Evolutionary conservation across 2,329 filamentous ascomycete genomes (phyloP).

Genomic region (Sarocladium strictum): DNA sequence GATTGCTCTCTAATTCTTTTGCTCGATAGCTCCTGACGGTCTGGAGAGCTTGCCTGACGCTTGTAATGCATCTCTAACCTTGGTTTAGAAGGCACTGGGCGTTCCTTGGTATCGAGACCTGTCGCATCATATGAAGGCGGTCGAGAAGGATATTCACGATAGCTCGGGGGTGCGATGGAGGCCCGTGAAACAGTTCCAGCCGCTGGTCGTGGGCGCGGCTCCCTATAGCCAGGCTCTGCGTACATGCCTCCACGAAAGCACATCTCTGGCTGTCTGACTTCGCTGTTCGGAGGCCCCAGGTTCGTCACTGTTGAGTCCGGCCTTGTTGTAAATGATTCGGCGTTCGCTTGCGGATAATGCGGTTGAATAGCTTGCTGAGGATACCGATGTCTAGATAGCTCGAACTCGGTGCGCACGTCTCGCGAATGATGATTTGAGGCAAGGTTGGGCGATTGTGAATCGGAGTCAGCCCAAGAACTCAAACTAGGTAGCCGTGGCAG

Average conservation of each 20-base stretch:
- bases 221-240: neutral
- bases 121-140: neutral
- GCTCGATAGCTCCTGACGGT: neutral
- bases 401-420: neutral
- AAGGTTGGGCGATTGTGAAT: neutral
- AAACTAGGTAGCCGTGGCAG: neutral
- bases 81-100: neutral
- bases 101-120: neutral
- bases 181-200: neutral
- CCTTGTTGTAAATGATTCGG: neutral
- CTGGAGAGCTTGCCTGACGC: slow-evolving; percentile 1
- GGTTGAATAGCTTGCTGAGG: neutral
- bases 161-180: neutral
- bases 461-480: neutral
- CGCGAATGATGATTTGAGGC: neutral
- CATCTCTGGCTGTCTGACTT: neutral
- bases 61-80: neutral
- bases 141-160: neutral
- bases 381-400: neutral
- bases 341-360: neutral
- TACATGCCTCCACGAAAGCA: slow-evolving; percentile 2
- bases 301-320: neutral
- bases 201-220: neutral
- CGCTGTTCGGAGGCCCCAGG: neutral
- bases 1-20: neutral